Percentiles rank a stretch among this genome's conserved stretches.
Conservation (phyloP, 345 rosid genomes). For the Linum trigynum region DNA sequence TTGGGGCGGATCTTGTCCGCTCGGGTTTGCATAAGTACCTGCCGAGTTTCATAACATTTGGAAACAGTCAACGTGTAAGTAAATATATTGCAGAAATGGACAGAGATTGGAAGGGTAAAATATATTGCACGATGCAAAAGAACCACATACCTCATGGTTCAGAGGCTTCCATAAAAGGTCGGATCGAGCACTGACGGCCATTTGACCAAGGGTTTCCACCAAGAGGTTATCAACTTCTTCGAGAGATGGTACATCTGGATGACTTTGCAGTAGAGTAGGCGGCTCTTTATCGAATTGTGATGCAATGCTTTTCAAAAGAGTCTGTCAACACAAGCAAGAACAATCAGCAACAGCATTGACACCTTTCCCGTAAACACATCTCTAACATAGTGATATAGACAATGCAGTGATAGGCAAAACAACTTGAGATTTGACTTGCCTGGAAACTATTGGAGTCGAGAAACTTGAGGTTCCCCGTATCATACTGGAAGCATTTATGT, state of each 20-base stretch:
- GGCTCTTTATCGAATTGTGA: slow-evolving; percentile 67
- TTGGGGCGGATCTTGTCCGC: slow-evolving; percentile 73
- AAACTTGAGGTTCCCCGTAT: slow-evolving; percentile 63
- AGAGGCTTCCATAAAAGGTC: slow-evolving; percentile 90
- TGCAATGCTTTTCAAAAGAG: slow-evolving; percentile 66
- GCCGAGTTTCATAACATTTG: slow-evolving; percentile 1
- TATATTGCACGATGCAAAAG: not conserved
- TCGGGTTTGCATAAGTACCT: slow-evolving; percentile 91
- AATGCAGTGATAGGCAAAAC: not conserved
- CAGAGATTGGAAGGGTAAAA: not conserved
- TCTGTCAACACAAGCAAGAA: slow-evolving; percentile 36
- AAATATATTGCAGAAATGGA: too few species aligned
- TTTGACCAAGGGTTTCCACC: slow-evolving; percentile 78
- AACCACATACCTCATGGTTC: slow-evolving; percentile 68
- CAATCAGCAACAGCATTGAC: slow-evolving; percentile 7
- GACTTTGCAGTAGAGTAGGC: slow-evolving; percentile 45
- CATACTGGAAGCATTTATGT: slow-evolving; percentile 74
- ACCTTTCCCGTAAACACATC: not conserved
- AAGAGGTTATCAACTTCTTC: slow-evolving; percentile 65
- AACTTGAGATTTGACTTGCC: slow-evolving; percentile 22
- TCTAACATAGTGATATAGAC: not conserved
- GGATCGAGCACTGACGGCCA: slow-evolving; percentile 81
- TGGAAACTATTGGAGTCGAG: slow-evolving; percentile 79
- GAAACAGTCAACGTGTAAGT: not conserved
- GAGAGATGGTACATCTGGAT: slow-evolving; percentile 48